phyloP scores from a whole-genome alignment of 2,329 filamentous ascomycete genomes.

The Penicillium sp. region DNA sequence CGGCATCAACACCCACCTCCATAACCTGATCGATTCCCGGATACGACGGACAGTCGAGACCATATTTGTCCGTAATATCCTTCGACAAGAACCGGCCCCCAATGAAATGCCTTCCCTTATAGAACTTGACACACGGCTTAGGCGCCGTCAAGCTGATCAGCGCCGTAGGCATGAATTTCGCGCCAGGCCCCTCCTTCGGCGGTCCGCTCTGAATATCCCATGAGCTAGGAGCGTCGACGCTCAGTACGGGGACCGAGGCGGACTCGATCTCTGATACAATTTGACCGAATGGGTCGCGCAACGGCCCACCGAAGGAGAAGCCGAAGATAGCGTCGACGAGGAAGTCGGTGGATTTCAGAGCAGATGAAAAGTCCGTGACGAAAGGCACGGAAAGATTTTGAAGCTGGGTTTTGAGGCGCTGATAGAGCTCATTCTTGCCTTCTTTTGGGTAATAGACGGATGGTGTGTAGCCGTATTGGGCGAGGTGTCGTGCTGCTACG shows the following conservation, averaged over 20 bases:
- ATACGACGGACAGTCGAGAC: slow-evolving; percentile 76
- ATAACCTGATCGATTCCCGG: slow-evolving; percentile 83
- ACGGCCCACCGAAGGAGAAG: slow-evolving; percentile 87
- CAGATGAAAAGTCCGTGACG: slow-evolving; percentile 68
- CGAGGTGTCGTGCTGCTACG: slow-evolving; percentile 86
- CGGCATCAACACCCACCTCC: slow-evolving; percentile 56
- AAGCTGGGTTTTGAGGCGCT: slow-evolving; percentile 81
- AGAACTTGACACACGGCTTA: slow-evolving; percentile 81
- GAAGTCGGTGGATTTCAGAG: slow-evolving; percentile 67
- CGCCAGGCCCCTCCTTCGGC: slow-evolving; percentile 69
- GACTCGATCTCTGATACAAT: slow-evolving; percentile 74
- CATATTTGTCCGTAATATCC: slow-evolving; percentile 76
- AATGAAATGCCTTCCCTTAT: slow-evolving; percentile 83
- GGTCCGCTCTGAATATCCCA: slow-evolving; percentile 91
- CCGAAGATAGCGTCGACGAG: slow-evolving; percentile 92
- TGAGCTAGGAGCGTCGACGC: slow-evolving; percentile 87
- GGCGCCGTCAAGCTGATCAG: slow-evolving; percentile 88
- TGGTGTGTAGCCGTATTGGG: slow-evolving; percentile 85
- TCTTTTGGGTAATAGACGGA: slow-evolving; percentile 91
- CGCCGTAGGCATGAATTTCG: slow-evolving; percentile 71
- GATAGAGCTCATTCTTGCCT: slow-evolving; percentile 81
- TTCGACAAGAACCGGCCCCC: slow-evolving; percentile 84
- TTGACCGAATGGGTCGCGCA: slow-evolving; percentile 83
- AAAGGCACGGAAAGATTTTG: slow-evolving; percentile 79
- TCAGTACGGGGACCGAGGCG: slow-evolving; percentile 70